A percentile compares a stretch with the other conserved stretches of the same genome.
These are phyloP conservation scores for Fusarium succisae DNA, from an alignment of 2,329 filamentous ascomycete genomes.

Conservation along the genomic window DNA sequence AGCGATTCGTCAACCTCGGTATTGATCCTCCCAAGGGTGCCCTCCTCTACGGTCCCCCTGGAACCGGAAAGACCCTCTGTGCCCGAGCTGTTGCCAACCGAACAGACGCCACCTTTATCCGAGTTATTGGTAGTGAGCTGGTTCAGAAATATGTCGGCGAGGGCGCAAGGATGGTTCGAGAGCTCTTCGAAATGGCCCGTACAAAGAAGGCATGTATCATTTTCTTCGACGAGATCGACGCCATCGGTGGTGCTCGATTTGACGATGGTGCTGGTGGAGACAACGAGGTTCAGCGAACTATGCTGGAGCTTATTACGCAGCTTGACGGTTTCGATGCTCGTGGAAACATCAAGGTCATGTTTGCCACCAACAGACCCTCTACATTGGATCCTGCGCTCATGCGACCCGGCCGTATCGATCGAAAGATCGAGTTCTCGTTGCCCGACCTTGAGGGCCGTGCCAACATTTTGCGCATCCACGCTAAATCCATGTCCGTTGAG, in stretches of 20 bases:
- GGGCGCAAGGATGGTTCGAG: conserved; percentile 96
- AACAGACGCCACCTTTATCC: conserved; percentile 98
- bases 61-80: conserved; percentile 99
- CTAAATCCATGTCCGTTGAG: conserved; percentile 99
- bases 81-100: conserved; percentile 96
- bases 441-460: conserved; percentile 97
- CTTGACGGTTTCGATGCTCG: conserved; percentile 95
- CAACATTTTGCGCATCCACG: conserved; percentile 97
- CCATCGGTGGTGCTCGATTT: conserved; percentile 93
- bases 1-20: conserved; percentile 97
- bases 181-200: conserved; percentile 98
- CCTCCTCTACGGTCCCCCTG: conserved; percentile 93
- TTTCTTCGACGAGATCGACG: conserved; percentile 96
- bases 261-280: conserved; percentile 96
- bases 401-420: conserved; percentile 95
- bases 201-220: conserved; percentile 99
- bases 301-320: conserved; percentile 97
- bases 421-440: conserved; percentile 98
- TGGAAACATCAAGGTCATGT: conserved; percentile 99
- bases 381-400: conserved; percentile 97
- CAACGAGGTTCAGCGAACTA: conserved; percentile 97
- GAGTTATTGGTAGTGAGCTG: conserved; percentile 96
- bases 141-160: conserved; percentile 99
- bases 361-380: conserved; percentile 95
- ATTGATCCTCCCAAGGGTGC: conserved; percentile 99